phyloP scores from a whole-genome alignment of 169 alveolate genomes.

The Babesia gibsoni region DNA sequence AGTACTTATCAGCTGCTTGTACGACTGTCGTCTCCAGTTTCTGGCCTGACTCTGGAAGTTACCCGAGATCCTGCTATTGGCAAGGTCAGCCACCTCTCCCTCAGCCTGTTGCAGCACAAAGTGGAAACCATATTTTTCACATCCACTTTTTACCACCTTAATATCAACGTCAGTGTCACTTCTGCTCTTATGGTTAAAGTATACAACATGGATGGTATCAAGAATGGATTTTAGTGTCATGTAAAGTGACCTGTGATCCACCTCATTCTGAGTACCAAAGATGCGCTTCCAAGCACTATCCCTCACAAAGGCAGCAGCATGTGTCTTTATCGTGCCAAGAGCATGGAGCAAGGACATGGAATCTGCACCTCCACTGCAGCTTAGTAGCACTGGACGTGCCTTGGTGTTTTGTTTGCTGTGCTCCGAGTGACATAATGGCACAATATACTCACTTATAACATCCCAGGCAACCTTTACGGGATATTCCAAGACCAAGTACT shows the following conservation, averaged over 20 bases:
- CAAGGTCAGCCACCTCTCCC: background rate
- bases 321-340: constrained; percentile 28
- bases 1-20: background rate
- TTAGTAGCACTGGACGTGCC: constrained; percentile 19
- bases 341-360: constrained; percentile 64
- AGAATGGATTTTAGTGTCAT: background rate
- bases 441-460: constrained; percentile 1
- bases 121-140: constrained; percentile 34
- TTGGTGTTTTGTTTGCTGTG: background rate
- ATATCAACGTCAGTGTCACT: constrained; percentile 43
- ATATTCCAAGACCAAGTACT: background rate
- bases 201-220: constrained; percentile 44
- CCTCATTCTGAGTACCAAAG: background rate
- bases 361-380: constrained; percentile 65
- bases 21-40: constrained; percentile 8
- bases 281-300: background rate
- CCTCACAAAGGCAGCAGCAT: background rate
- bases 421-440: background rate
- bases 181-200: constrained; percentile 46
- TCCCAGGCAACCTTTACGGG: constrained; percentile 16
- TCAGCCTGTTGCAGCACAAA: constrained; percentile 20
- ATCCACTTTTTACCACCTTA: constrained; percentile 26
- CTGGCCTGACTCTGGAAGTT: constrained; percentile 11
- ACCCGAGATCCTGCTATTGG: background rate
- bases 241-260: background rate